Base-by-base conservation (phyloP, 805 yeast species). In the Candida insectorum region DNA sequence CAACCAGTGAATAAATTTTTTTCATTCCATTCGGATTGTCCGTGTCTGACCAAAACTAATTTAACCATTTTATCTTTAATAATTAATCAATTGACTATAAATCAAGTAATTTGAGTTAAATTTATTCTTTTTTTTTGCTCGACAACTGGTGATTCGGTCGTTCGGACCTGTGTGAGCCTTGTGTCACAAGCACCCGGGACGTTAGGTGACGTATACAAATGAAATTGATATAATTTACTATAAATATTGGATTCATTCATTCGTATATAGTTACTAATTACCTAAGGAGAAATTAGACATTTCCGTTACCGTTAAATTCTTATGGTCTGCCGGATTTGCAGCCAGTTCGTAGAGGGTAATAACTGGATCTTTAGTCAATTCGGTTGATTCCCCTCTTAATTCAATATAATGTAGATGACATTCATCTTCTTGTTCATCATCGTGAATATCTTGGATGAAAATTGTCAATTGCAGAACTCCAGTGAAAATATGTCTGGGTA, bases 1-100 rank as follows among this genome's bases (percentile, higher is more conserved):
- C 97, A 89, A 60, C 97, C 97, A 65, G 97, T 89, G 83, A 89
- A 89, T 52, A 89, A 76, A 79, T 89, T 91, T 76, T 87, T 86
- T 69, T 87, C 95, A 70, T 89, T 89, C 97, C 97, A 89, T 68
- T 86, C 97, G 72, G 95, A 85, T 77, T 91, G 96, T 57, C 97
- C 97, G 89, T 89, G 97, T 77, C 97, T 89, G 52, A 91, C 88
- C 62, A 89, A 76, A 61, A 89, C 80, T 67, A 89, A 76, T 69
- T 85, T 87, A 37, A 65, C 67, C 72, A 66, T 66, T 40, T 31
- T 54, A 5, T n/a, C 13, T 26, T 30, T 12, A 13, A 5, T 6
- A 16, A n/a, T 34, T 28, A 13, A 14, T n/a, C 5, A 6, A 6
- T 20, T 9, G 10, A 16, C 12, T 28, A 6, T 14, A 16, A 14